Evolutionary conservation across 805 yeast genomes (phyloP), one percentile per base, ranked within the genome.

Genomic region (Candida yuanshanica): DNA sequence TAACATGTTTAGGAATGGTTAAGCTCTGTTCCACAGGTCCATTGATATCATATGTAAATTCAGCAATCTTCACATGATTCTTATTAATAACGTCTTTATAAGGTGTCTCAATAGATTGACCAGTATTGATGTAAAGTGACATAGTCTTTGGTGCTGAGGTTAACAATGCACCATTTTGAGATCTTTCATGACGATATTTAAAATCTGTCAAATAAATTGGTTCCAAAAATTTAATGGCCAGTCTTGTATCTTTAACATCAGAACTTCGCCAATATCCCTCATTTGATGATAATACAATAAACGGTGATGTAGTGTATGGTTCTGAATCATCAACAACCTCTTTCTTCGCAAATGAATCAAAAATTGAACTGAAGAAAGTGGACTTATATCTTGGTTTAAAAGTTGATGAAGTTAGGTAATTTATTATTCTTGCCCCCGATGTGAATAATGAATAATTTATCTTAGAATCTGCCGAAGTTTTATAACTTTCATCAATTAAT

Each of bases 131-230:
- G 16, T 32, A 68, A 1, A 68, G 44, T 4, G 66, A 52, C 1
- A 65, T 49, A 5, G 37, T 43, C 33, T 56, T 60, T 4, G 74
- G 74, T 9, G 70, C 66, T 6, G 72, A 63, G 26, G 63, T 62
- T 53, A 68, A 53, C 20, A 64, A 42, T 22, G 64, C 66, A 17
- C 63, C 63, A 47, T 64, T 63, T n/a, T 55, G 49, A 22, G 62
- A 61, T 25, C 67, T 51, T 9, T 64, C 63, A 45, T 69, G 72
- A 2, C 52, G 16, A 44, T 69, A 66, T 6, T 57, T 46, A 11
- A 69, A 36, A 23, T 57, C 63, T 10, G 61, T 63, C 38, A 69
- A 42, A 45, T 61, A 63, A 3, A 68, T 46, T 8, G 74, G 71
- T 29, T 65, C 63, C 9, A 56, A 46, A 38, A 69, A 67, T 39